Evolutionary conservation across 306 rosid genomes (phyloP), one percentile per base, ranked within the genome.

Genomic region (Heteromeles arbutifolia): DNA sequence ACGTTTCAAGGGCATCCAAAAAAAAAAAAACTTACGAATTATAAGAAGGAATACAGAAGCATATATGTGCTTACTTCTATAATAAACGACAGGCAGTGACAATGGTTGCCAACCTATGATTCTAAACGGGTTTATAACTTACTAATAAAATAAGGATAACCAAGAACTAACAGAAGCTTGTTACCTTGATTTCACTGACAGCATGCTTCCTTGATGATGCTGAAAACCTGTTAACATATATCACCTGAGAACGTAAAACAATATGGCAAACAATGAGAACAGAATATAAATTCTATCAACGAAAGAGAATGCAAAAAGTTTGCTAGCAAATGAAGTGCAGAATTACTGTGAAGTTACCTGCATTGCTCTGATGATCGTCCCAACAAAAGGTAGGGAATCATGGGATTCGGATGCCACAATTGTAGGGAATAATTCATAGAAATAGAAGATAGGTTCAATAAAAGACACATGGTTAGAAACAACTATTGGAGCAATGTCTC

Each of bases 341-440:
- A 65, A n/a, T 44, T 50, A 24, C 70, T 26, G 53, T 50, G 72
- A 81, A 68, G 80, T 82, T 84, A 89, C 99, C 97, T 96, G 99
- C 99, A 96, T 96, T 41, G 99, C 96, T 86, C 99, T 90, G 79
- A 92, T 90, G 75, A 96, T 96, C 59, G 99, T 96, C 78, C 98
- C 99, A 75, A 92, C 99, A 64, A 87, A 82, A 72, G 99, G 98
- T 74, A 90, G 48, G 73, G 98, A 90, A 78, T 96, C 98, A 82
- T 92, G 99, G 82, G 99, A 90, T 83, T 96, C 97, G 0, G 99
- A 82, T 54, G 99, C 98, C 76, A 96, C 99, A 57, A 96, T 96
- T 72, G 98, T 92, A 11, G 99, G 87, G 83, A 84, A 92, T 75
- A 96, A 81, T 78, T 96, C 99, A 37, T 96, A 96, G 82, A 96